Base-by-base conservation (phyloP, 306 rosid genomes). In the Vigna trinervia region DNA sequence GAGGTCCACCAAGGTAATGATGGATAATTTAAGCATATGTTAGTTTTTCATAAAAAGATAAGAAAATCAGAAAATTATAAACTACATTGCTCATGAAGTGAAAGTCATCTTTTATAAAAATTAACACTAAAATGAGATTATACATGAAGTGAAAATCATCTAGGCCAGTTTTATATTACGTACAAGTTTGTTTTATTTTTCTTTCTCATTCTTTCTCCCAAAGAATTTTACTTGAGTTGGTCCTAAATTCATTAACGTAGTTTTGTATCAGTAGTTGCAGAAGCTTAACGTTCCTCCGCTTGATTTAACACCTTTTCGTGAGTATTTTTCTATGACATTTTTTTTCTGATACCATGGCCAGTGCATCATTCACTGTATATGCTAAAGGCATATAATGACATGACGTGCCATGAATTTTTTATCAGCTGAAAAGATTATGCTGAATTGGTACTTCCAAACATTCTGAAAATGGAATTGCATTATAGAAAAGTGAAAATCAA, bases 1-100 rank as follows among this genome's bases (percentile, higher is more conserved):
- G 38, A 87, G 97, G 69, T 90, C 96, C 46, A 90, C 94, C n/a
- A 92, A 84, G 99, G 99, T 92, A 88, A 46, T 15, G 14, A 62
- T 15, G 13, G 15, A 12, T 38, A 3, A 20, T 50, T 19, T 48
- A 19, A 17, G 36, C 5, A 10, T 56, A n/a, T 83, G 62, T 17
- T 20, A 59, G 12, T 9, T 66, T 34, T 36, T 32, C 5, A 34
- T 34, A 34, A 34, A 34, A 34, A 34, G 5, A 34, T 5, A 34
- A 5, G 39, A 5, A 34, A 34, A 34, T 34, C 39, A 34, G 39
- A 4, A 34, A 34, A 4, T 5, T 34, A 32, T 32, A 32, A 5
- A 32, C 36, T 32, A 32, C 5, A 32, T 32, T 32, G 5, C 5
- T 32, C 36, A 32, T 32, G 36, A 32, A 32, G 36, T 32, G 36